Evolutionary conservation across 805 yeast genomes (phyloP).

Genomic region (Candida silvatica): DNA sequence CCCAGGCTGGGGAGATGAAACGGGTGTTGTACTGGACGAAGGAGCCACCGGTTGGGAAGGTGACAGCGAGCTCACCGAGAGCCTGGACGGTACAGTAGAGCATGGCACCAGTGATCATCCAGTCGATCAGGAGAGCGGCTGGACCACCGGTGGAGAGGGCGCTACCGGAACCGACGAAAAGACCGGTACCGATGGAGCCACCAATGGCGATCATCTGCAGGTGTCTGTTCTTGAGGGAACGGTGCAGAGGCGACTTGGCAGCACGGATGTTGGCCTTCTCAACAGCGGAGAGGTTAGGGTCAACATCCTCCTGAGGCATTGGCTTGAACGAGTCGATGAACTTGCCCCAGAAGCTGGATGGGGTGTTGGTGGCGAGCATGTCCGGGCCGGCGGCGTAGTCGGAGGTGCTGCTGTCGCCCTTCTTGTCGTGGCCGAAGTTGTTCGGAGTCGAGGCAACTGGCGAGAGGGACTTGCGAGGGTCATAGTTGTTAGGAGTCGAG

Average conservation of each 20-base stretch:
- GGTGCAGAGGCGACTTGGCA: constrained; percentile 36
- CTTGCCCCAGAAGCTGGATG: constrained; percentile 3
- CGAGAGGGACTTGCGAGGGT: too few relatives aligned
- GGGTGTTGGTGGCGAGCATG: too few relatives aligned
- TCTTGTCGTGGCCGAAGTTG: too few relatives aligned
- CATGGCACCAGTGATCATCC: constrained; percentile 47
- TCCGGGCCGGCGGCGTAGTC: too few relatives aligned
- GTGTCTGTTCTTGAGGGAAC: constrained; percentile 51
- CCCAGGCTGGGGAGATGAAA: constrained; percentile 46
- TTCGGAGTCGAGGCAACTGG: too few relatives aligned
- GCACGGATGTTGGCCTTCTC: constrained; percentile 36
- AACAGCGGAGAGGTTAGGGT: constrained; percentile 29
- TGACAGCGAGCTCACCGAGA: constrained; percentile 50
- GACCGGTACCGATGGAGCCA: constrained; percentile 74
- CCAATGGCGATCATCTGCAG: constrained; percentile 75
- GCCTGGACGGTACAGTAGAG: constrained; percentile 54
- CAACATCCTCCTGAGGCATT: constrained; percentile 23
- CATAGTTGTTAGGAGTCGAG: too few relatives aligned
- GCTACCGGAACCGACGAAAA: constrained; percentile 63
- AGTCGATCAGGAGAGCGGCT: constrained; percentile 50
- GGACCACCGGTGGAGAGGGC: constrained; percentile 61
- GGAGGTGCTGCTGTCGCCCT: too few relatives aligned
- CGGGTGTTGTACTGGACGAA: constrained; percentile 49
- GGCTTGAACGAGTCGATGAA: constrained; percentile 19
- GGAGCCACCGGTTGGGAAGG: constrained; percentile 52